These are phyloP conservation scores for Venturia carpophila DNA, from an alignment of 2,329 filamentous ascomycete genomes.

Conservation along the genomic window DNA sequence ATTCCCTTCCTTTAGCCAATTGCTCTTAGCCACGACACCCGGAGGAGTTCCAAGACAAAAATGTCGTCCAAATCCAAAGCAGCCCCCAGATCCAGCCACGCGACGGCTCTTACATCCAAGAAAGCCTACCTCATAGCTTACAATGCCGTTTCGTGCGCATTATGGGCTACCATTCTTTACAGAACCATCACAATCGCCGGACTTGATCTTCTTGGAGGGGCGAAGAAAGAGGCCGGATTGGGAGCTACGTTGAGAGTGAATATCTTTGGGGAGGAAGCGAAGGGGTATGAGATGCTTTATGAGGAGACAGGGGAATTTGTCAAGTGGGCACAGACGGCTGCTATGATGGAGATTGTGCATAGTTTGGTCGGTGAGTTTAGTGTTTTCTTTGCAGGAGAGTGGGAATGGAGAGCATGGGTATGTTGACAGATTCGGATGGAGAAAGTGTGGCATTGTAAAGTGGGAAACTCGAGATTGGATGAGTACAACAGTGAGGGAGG, in stretches of 20 bases:
- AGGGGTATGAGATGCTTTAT: constrained; percentile 46
- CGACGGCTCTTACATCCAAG: background rate
- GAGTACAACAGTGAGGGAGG: background rate
- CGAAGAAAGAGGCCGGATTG: constrained; percentile 21
- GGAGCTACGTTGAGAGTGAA: constrained; percentile 13
- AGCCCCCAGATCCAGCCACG: background rate
- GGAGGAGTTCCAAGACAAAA: background rate
- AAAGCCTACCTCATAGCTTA: constrained; percentile 68
- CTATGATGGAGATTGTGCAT: constrained; percentile 76
- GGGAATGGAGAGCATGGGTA: background rate
- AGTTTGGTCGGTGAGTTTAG: constrained; percentile 58
- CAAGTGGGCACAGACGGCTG: constrained; percentile 76
- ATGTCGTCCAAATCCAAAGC: constrained; percentile 3
- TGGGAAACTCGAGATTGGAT: background rate
- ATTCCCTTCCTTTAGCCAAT: background rate
- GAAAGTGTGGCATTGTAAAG: background rate
- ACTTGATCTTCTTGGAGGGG: background rate
- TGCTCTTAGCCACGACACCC: background rate
- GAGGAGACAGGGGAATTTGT: constrained; percentile 54
- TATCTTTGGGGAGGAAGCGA: constrained; percentile 29
- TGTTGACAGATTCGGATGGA: background rate
- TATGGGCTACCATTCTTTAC: constrained; percentile 72
- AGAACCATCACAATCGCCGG: constrained; percentile 47
- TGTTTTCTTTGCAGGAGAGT: background rate
- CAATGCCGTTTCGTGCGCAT: constrained; percentile 67